phyloP scores from a whole-genome alignment of 495 filamentous ascomycete genomes.

The Evernia prunastri region DNA sequence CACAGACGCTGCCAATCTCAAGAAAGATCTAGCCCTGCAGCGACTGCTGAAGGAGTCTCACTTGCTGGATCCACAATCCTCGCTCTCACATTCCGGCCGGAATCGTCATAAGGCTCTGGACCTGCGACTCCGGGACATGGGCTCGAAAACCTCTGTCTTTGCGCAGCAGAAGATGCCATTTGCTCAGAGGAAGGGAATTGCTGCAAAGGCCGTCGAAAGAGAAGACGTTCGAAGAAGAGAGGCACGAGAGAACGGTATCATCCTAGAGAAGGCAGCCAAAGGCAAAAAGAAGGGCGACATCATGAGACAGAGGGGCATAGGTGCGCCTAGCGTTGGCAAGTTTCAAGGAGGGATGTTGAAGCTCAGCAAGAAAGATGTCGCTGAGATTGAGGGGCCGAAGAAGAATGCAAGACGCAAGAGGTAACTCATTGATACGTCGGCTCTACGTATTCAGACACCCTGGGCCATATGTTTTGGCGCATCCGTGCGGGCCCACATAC shows the following conservation, averaged over 20 bases:
- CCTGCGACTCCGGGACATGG: slow-evolving; percentile 70
- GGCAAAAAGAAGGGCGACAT: slow-evolving; percentile 36
- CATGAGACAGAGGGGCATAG: slow-evolving; percentile 60
- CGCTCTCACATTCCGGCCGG: slow-evolving; percentile 56
- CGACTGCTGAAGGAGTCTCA: slow-evolving; percentile 87
- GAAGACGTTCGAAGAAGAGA: slow-evolving; percentile 68
- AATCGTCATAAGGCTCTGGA: slow-evolving; percentile 72
- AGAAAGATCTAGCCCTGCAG: slow-evolving; percentile 89
- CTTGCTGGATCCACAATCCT: slow-evolving; percentile 62
- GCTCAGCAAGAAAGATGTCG: slow-evolving; percentile 70
- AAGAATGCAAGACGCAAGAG: slow-evolving; percentile 30
- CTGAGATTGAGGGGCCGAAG: slow-evolving; percentile 53
- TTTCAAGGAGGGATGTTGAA: slow-evolving; percentile 73
- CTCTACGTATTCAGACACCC: background rate
- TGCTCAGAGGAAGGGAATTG: slow-evolving; percentile 70
- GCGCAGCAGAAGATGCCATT: slow-evolving; percentile 80
- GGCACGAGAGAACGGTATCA: slow-evolving; percentile 83
- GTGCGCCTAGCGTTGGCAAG: slow-evolving; percentile 68
- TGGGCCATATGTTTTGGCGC: background rate
- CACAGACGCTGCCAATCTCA: slow-evolving; percentile 59
- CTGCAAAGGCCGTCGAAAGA: slow-evolving; percentile 51
- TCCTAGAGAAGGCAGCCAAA: slow-evolving; percentile 61
- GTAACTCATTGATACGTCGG: background rate
- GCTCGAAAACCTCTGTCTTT: slow-evolving; percentile 66
- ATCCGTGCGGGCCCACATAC: background rate